Percentiles rank a stretch among this genome's conserved stretches.
phyloP scores from a whole-genome alignment of 2,329 filamentous ascomycete species.

The Colletotrichum gigasporum region DNA sequence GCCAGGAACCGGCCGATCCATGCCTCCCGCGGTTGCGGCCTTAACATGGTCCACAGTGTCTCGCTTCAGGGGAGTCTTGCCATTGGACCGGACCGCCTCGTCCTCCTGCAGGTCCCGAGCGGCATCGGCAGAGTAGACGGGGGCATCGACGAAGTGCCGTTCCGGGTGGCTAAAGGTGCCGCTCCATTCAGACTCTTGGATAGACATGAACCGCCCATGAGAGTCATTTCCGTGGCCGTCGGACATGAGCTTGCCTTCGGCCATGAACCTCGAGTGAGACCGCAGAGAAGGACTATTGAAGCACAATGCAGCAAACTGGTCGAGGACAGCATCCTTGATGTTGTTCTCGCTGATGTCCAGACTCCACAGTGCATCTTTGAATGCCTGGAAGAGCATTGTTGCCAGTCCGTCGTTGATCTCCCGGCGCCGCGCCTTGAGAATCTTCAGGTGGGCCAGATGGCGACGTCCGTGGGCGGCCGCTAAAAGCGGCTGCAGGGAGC shows the following conservation, averaged over 20 bases:
- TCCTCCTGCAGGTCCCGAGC: slow-evolving; percentile 37
- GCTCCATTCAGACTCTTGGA: slow-evolving; percentile 60
- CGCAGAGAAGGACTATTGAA: slow-evolving; percentile 45
- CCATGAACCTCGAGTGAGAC: slow-evolving; percentile 48
- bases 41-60: slow-evolving; percentile 47
- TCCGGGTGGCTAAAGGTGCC: slow-evolving; percentile 53
- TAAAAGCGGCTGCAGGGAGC: slow-evolving; percentile 50
- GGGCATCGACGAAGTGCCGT: slow-evolving; percentile 59
- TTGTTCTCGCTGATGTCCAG: slow-evolving; percentile 63
- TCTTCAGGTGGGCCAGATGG: slow-evolving; percentile 56
- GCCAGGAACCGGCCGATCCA: slow-evolving; percentile 16
- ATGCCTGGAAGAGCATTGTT: slow-evolving; percentile 44
- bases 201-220: slow-evolving; percentile 53
- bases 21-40: slow-evolving; percentile 22
- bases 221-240: slow-evolving; percentile 39
- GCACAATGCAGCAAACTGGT: slow-evolving; percentile 42
- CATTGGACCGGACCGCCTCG: slow-evolving; percentile 39
- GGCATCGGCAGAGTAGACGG: slow-evolving; percentile 47
- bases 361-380: slow-evolving; percentile 60
- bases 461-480: slow-evolving; percentile 42
- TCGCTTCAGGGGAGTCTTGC: slow-evolving; percentile 38
- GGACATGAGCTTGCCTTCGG: slow-evolving; percentile 55
- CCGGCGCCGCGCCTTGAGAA: slow-evolving; percentile 60
- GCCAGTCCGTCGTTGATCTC: slow-evolving; percentile 55
- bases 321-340: slow-evolving; percentile 56